Evolutionary conservation across 768 basidiomycete species (phyloP).

Genomic region (Boletus rufocinnamomeus): DNA sequence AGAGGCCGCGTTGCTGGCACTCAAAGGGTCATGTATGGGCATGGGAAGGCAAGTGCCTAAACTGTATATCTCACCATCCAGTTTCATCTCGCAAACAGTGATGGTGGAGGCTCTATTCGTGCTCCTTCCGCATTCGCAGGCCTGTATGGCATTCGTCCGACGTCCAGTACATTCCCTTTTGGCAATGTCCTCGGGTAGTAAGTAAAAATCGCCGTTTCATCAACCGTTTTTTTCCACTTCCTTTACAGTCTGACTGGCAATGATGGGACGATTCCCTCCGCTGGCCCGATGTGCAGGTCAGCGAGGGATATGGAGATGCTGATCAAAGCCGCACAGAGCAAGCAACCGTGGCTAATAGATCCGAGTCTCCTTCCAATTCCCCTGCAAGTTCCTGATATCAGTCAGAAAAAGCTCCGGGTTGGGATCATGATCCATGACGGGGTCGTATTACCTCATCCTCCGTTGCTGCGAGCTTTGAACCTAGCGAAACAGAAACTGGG

Average conservation of each 20-base stretch:
- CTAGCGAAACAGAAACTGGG: slow-evolving; percentile 39
- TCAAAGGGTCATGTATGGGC: slow-evolving; percentile 48
- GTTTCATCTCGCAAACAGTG: slow-evolving; percentile 15
- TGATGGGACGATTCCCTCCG: slow-evolving; percentile 13
- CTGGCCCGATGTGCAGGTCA: slow-evolving; percentile 32
- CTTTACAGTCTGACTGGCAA: slow-evolving; percentile 28
- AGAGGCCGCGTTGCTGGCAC: slow-evolving; percentile 48
- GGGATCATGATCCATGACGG: slow-evolving; percentile 39
- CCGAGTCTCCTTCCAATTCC: slow-evolving; percentile 36
- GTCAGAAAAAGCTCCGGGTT: slow-evolving; percentile 31
- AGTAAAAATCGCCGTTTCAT: slow-evolving; percentile 6
- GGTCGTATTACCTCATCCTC: slow-evolving; percentile 42
- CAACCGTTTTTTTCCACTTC: slow-evolving; percentile 10
- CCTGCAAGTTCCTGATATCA: slow-evolving; percentile 24
- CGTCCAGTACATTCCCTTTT: slow-evolving; percentile 35
- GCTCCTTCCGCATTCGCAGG: slow-evolving; percentile 40
- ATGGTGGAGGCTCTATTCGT: slow-evolving; percentile 42
- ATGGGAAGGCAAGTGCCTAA: slow-evolving; percentile 39
- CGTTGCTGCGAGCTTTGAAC: slow-evolving; percentile 42
- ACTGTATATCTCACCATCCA: neutral
- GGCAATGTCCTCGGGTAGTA: slow-evolving; percentile 17
- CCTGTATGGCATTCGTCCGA: slow-evolving; percentile 45
- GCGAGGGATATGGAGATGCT: slow-evolving; percentile 29
- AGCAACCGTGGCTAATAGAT: slow-evolving; percentile 44
- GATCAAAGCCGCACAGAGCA: slow-evolving; percentile 25